phyloP scores from a whole-genome alignment of 1,139 yeast genomes.

The Wickerhamomyces sp. region DNA sequence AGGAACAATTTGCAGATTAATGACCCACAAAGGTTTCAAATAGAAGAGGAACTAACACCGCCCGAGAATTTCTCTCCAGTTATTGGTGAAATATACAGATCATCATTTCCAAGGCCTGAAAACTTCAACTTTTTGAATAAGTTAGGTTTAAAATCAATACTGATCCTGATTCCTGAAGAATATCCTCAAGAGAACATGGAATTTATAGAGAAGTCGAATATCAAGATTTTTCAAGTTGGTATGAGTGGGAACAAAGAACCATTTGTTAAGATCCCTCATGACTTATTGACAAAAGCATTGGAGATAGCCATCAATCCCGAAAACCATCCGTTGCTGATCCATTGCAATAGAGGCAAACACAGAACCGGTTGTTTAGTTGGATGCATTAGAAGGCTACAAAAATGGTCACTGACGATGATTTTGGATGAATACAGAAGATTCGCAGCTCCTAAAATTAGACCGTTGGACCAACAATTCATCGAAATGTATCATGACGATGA shows the following conservation, averaged over 20 bases:
- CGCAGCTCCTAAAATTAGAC: constrained; percentile 93
- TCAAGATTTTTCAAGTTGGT: constrained; percentile 79
- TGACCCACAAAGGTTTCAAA: not conserved
- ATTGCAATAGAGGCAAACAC: constrained; percentile 95
- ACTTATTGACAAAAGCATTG: constrained; percentile 73
- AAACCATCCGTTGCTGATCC: constrained; percentile 88
- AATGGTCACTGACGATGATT: constrained; percentile 90
- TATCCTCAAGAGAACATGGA: constrained; percentile 74
- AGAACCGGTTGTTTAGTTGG: constrained; percentile 96
- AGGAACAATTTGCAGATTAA: constrained; percentile 3
- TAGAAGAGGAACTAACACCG: constrained; percentile 34
- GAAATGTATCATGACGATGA: constrained; percentile 75
- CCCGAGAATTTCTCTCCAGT: constrained; percentile 94
- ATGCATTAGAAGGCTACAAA: constrained; percentile 78
- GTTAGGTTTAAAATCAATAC: constrained; percentile 63
- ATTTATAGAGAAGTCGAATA: constrained; percentile 56
- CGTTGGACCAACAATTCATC: constrained; percentile 91
- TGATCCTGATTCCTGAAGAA: constrained; percentile 87
- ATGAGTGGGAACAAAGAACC: constrained; percentile 97
- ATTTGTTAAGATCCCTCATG: constrained; percentile 77
- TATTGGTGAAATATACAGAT: constrained; percentile 72
- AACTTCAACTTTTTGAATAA: constrained; percentile 67
- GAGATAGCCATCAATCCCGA: constrained; percentile 76
- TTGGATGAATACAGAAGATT: constrained; percentile 92
- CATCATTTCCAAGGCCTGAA: constrained; percentile 84